phyloP scores from a whole-genome alignment of 768 basidiomycete genomes.

The Auricularia auricula-judae region DNA sequence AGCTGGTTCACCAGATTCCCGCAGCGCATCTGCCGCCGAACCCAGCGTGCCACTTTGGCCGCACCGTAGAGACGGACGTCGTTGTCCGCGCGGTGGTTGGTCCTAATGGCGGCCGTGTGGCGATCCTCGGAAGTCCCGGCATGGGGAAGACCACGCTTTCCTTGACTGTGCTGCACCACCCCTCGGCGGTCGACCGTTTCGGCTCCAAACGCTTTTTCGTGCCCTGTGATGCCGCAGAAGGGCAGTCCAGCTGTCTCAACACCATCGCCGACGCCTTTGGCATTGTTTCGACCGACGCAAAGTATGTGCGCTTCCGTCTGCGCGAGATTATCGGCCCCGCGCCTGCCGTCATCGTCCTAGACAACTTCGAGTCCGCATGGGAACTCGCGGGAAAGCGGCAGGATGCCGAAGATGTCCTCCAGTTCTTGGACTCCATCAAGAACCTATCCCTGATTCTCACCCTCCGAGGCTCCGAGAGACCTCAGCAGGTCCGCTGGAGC shows the following conservation, averaged over 20 bases:
- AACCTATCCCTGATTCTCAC: not conserved
- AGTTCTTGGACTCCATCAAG: not conserved
- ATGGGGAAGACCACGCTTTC: constrained; percentile 31
- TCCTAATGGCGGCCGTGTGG: not conserved
- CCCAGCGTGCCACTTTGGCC: not conserved
- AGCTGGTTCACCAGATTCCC: not conserved
- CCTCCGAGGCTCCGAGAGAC: not conserved
- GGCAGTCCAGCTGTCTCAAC: not conserved
- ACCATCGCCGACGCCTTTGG: not conserved
- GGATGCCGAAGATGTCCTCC: not conserved
- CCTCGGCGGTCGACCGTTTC: constrained; percentile 15
- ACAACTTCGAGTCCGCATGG: not conserved
- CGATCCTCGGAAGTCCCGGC: constrained; percentile 21
- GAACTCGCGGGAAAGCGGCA: not conserved
- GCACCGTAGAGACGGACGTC: not conserved
- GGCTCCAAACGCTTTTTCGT: constrained; percentile 20
- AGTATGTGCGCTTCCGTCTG: not conserved
- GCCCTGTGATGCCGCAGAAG: constrained; percentile 17
- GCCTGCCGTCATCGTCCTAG: constrained; percentile 4
- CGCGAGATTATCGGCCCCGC: constrained; percentile 6
- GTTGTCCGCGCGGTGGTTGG: not conserved
- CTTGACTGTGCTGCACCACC: constrained; percentile 20
- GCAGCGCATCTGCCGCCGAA: not conserved
- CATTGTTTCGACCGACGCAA: not conserved
- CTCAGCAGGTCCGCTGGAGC: not conserved